phyloP scores from a whole-genome alignment of 1,284 basidiomycete species.

The Rhizopogon hawkerae region DNA sequence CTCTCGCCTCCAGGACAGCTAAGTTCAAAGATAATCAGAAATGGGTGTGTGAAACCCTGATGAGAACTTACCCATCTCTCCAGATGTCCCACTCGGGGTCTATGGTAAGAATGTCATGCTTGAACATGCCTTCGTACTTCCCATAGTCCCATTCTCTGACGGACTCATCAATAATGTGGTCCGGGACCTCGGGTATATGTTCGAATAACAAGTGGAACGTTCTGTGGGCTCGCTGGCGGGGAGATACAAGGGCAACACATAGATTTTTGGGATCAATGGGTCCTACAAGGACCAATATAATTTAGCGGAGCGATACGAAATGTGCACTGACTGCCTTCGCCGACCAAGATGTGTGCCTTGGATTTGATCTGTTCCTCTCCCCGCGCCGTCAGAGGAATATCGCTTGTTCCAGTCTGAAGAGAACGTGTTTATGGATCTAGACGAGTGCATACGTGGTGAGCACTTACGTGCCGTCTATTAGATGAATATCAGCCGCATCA shows the following conservation, averaged over 20 bases:
- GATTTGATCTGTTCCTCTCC: conserved; percentile 70
- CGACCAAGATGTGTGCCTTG: conserved; percentile 62
- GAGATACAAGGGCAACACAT: conserved; percentile 75
- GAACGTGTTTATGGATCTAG: conserved; percentile 4
- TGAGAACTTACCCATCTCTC: conserved; percentile 58
- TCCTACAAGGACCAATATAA: conserved; percentile 36
- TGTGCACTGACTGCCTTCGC: conserved; percentile 60
- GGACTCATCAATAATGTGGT: conserved; percentile 55
- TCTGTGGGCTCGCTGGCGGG: conserved; percentile 72
- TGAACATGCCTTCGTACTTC: conserved; percentile 76
- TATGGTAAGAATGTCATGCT: conserved; percentile 63
- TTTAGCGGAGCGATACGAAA: not conserved
- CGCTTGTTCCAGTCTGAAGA: conserved; percentile 73
- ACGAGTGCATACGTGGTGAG: not conserved
- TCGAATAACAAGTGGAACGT: conserved; percentile 80
- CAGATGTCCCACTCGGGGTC: conserved; percentile 75
- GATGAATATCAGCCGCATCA: conserved; percentile 6
- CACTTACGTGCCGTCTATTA: conserved; percentile 61
- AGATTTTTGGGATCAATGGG: conserved; percentile 75
- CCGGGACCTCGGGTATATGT: conserved; percentile 41
- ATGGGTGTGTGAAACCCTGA: not conserved
- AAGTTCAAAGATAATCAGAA: not conserved
- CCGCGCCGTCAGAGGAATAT: conserved; percentile 78
- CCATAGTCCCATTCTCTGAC: conserved; percentile 87
- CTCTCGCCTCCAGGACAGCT: conserved; percentile 86